Evolutionary conservation across 2,329 filamentous ascomycete species (phyloP), one percentile per base, ranked within the genome.

Genomic region (Uncinocarpus reesii): DNA sequence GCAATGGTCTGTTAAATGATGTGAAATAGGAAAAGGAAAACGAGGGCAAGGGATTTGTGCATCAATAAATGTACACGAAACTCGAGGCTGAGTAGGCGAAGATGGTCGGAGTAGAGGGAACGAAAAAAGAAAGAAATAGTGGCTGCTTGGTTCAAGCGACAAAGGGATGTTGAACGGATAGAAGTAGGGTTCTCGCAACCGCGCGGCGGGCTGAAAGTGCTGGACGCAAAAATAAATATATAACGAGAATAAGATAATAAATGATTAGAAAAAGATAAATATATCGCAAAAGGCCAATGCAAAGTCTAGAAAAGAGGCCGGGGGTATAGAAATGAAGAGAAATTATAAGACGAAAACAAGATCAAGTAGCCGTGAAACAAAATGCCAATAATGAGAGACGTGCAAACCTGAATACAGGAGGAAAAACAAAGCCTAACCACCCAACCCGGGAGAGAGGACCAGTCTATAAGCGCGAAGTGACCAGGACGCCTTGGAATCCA

Each of bases 1-100:
- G 37, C 26, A 28, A 47, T 13, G 20, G 53, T 52, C 52, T 52
- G 50, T 49, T 45, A 49, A 49, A 42, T 44, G 42, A 51, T 35
- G 42, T 36, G 23, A 28, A 35, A 37, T 23, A 46, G 34, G 40
- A 35, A 48, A 41, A 31, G n/a, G 29, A 34, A 47, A 26, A 35
- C 40, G 41, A 52, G 50, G 23, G 24, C 42, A 48, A 10, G 46
- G 53, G 42, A 28, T n/a, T 20, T 26, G 44, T 7, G 26, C 16
- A 7, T 26, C 28, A 47, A 47, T 18, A 36, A 47, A 47, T 47
- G 45, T 47, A 47, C 45, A 47, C 26, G 20, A 36, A 47, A 47
- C 8, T 24, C 35, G 35, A 28, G 7, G 18, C 2, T 31, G 2
- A 31, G 38, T 31, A 15, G 18, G 11, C 23, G 21, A 16, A 40